Evolutionary conservation across 2,329 filamentous ascomycete species (phyloP), one percentile per base, ranked within the genome.

Genomic region (Ambrosiella cleistominuta): DNA sequence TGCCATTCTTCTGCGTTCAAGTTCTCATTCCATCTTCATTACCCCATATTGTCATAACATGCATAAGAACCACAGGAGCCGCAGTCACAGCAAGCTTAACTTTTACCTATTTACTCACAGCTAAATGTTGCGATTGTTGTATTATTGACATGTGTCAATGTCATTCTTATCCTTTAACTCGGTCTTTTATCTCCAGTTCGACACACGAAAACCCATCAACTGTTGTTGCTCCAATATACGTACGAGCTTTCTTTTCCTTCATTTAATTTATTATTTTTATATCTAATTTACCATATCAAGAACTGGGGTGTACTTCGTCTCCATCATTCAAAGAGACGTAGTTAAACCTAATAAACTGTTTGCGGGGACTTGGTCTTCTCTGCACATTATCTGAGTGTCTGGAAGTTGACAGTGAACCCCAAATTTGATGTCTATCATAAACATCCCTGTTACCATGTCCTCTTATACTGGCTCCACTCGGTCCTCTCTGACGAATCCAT

Each of bases 21-120:
- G 85, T 85, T 17, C 72, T 88, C 85, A 85, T 0, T 85, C 88
- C 66, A 81, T 86, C 53, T 49, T 38, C 17, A 44, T 15, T 59
- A 51, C 37, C 38, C 57, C 54, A 50, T 60, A 49, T 54, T 42
- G 38, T 57, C 27, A 40, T 56, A 54, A 60, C 54, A 60, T 60
- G 54, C 58, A 60, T 60, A 60, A 60, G 58, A 59, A 56, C 44
- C 49, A 15, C 27, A 35, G 47, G 38, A 17, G 27, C 39, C 47
- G 54, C 53, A 51, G 42, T 36, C 45, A 50, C 54, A 37, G 39
- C 39, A 36, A 11, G 19, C 51, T 47, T n/a, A 40, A 27, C 2
- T 27, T 27, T 54, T 51, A 37, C 19, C 51, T 38, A 13, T 17
- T 17, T 53, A 6, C 13, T 39, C 17, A 13, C 19, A 15, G 27